Percentiles rank a stretch among this genome's conserved stretches.
Conservation (phyloP, 2,329 filamentous ascomycete genomes). For the Penicillium sp. region DNA sequence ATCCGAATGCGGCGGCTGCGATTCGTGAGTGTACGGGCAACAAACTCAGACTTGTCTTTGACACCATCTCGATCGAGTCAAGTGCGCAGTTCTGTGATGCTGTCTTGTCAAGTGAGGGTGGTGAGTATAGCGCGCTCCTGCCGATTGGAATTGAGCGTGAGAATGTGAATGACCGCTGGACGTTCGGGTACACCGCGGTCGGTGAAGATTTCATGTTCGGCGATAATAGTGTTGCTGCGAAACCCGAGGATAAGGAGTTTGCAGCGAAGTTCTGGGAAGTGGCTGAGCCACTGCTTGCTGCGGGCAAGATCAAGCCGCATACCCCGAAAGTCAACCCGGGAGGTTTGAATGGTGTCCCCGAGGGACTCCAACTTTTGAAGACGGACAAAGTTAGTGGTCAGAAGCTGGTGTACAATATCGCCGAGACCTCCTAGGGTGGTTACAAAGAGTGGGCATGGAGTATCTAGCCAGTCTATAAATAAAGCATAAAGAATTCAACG, state of each 20-base stretch:
- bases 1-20: constrained; percentile 11
- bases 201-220: constrained; percentile 30
- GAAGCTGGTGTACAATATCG: constrained; percentile 46
- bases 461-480: too few relatives aligned
- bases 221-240: constrained; percentile 25
- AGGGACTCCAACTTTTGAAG: constrained; percentile 42
- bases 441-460: too few relatives aligned
- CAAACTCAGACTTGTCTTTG: constrained; percentile 30
- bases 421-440: constrained; percentile 13
- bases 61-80: constrained; percentile 29
- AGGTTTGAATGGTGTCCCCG: constrained; percentile 44
- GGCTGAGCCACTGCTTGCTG: constrained; percentile 38
- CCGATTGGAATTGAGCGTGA: constrained; percentile 19
- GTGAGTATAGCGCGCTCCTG: constrained; percentile 26
- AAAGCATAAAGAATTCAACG: too few relatives aligned
- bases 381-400: constrained; percentile 43
- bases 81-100: constrained; percentile 29
- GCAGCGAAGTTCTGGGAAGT: constrained; percentile 38
- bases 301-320: constrained; percentile 43
- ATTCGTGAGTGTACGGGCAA: constrained; percentile 30
- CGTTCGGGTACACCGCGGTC: constrained; percentile 30
- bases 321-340: constrained; percentile 36
- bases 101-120: constrained; percentile 28
- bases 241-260: constrained; percentile 40
- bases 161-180: constrained; percentile 27